Conservation (phyloP, 2,329 filamentous ascomycete species). For the Lachnellula occidentalis region DNA sequence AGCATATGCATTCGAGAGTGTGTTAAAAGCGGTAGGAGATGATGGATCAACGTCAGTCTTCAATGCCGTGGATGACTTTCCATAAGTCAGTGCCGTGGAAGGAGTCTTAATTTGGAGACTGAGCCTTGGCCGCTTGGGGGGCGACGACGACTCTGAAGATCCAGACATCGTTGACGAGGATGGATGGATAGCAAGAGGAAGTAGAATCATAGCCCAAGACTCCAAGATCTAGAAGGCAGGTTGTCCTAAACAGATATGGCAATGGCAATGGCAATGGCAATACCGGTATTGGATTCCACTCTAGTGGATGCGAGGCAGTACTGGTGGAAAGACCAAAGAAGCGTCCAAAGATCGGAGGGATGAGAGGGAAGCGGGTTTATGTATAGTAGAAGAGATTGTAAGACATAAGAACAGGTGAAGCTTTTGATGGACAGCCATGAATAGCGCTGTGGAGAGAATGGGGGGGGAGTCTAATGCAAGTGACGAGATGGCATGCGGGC, state of each 20-base stretch:
- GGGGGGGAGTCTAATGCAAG: slow-evolving; percentile 20
- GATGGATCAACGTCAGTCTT: slow-evolving; percentile 45
- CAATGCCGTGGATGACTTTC: slow-evolving; percentile 39
- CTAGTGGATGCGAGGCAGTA: slow-evolving; percentile 6
- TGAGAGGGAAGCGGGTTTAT: slow-evolving; percentile 2
- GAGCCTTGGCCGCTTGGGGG: slow-evolving; percentile 43
- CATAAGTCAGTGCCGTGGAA: slow-evolving; percentile 35
- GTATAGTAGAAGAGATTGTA: slow-evolving; percentile 1
- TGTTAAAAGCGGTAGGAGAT: slow-evolving; percentile 60
- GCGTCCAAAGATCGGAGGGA: background rate
- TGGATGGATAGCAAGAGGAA: slow-evolving; percentile 22
- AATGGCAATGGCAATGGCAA: background rate
- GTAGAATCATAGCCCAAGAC: slow-evolving; percentile 25
- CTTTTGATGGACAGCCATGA: slow-evolving; percentile 16
- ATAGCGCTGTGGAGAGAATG: slow-evolving; percentile 11
- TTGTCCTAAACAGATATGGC: background rate
- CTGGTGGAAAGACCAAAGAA: background rate
- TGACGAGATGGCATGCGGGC: slow-evolving; percentile 23
- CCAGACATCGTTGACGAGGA: slow-evolving; percentile 27
- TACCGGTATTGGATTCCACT: slow-evolving; percentile 2
- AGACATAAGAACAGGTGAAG: slow-evolving; percentile 19
- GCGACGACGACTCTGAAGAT: slow-evolving; percentile 20
- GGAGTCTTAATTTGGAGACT: slow-evolving; percentile 50
- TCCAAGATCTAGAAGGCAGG: slow-evolving; percentile 7
- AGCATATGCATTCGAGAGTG: slow-evolving; percentile 59